Percentiles rank a stretch among this genome's conserved stretches.
phyloP scores from a whole-genome alignment of 2,329 filamentous ascomycete genomes.

The Penicillium sp. region DNA sequence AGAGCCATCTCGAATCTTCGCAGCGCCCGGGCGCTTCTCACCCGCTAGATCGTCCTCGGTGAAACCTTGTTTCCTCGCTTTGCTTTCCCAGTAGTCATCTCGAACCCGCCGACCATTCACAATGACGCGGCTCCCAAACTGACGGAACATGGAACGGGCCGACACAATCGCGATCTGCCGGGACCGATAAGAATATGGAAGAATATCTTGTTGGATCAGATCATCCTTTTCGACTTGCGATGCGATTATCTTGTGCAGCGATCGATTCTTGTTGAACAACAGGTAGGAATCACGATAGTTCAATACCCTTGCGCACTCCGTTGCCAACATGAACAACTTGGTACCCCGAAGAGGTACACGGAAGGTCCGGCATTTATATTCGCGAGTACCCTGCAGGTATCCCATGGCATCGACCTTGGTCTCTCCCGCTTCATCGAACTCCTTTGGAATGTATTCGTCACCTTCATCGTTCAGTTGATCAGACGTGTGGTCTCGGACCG shows the following conservation, averaged over 20 bases:
- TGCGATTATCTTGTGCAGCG: conserved; percentile 95
- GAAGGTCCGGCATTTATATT: conserved; percentile 93
- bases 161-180: conserved; percentile 98
- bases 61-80: conserved; percentile 95
- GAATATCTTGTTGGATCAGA: conserved; percentile 87
- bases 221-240: conserved; percentile 96
- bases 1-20: conserved; percentile 81
- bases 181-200: conserved; percentile 97
- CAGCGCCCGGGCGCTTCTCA: conserved; percentile 90
- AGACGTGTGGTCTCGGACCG: conserved; percentile 94
- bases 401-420: conserved; percentile 88
- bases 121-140: conserved; percentile 94
- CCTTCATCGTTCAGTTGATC: conserved; percentile 86
- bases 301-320: conserved; percentile 90
- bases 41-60: conserved; percentile 95
- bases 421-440: conserved; percentile 90
- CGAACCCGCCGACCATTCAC: conserved; percentile 85
- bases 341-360: conserved; percentile 85
- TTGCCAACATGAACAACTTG: conserved; percentile 98
- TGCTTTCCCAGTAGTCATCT: conserved; percentile 98
- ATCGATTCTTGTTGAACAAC: conserved; percentile 97
- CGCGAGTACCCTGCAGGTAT: conserved; percentile 75
- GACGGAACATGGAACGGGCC: conserved; percentile 95
- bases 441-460: conserved; percentile 92
- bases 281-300: conserved; percentile 97